Evolutionary conservation across 2,329 filamentous ascomycete species (phyloP).

Genomic region (Pseudogymnoascus sp.): DNA sequence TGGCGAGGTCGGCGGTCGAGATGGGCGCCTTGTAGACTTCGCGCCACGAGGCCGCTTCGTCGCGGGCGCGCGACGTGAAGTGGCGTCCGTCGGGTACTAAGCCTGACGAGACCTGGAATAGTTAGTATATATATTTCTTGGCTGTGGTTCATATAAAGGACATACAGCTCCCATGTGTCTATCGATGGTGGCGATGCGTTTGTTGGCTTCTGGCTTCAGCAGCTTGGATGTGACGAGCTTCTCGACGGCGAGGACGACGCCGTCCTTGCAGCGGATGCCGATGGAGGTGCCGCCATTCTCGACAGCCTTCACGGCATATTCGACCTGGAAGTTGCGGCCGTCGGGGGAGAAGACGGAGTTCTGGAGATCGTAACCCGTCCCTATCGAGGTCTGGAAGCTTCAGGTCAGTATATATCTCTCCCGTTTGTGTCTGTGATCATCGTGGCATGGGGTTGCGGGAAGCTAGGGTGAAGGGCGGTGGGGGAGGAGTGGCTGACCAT

Average conservation of each 20-base stretch:
- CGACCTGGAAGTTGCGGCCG: constrained; percentile 97
- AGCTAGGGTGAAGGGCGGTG: constrained; percentile 1
- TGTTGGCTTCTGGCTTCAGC: constrained; percentile 90
- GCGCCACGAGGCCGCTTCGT: constrained; percentile 89
- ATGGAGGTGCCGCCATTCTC: constrained; percentile 96
- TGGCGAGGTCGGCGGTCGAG: constrained; percentile 77
- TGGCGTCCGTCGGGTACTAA: constrained; percentile 92
- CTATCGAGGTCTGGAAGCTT: constrained; percentile 81
- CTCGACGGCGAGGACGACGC: constrained; percentile 91
- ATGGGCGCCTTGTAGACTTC: constrained; percentile 93
- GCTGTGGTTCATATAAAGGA: constrained; percentile 16
- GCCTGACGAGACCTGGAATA: constrained; percentile 77
- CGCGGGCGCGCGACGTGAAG: constrained; percentile 88
- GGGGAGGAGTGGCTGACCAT: background rate
- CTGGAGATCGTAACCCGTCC: constrained; percentile 97
- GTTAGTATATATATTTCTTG: background rate
- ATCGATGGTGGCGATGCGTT: constrained; percentile 92
- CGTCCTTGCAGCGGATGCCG: constrained; percentile 95
- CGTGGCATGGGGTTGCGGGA: background rate
- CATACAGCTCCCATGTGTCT: constrained; percentile 87
- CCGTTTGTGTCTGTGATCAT: constrained; percentile 2
- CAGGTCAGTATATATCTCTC: background rate
- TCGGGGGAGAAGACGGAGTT: constrained; percentile 99
- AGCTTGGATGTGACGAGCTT: constrained; percentile 96
- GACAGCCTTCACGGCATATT: constrained; percentile 97